Evolutionary conservation across 805 yeast genomes (phyloP).

Genomic region (Zygosaccharomyces bisporus): DNA sequence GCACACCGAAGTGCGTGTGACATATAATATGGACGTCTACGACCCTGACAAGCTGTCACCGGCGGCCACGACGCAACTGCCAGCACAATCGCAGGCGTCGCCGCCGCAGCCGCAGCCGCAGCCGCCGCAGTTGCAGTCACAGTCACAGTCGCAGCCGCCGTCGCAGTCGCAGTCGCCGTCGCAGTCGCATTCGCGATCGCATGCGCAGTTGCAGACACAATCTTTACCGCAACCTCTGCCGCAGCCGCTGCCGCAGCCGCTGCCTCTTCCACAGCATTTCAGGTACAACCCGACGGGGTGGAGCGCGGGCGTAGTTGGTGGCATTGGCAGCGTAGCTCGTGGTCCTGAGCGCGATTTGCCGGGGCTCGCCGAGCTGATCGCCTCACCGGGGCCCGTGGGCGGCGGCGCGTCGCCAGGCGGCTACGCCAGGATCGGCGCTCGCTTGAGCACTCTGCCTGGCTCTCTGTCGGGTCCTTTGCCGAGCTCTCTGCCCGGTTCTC

Average conservation of each 20-base stretch:
- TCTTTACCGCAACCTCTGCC: slow-evolving; percentile 9
- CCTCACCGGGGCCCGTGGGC: not conserved
- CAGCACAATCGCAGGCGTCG: not conserved
- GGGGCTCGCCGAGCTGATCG: not conserved
- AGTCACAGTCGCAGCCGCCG: slow-evolving; percentile 12
- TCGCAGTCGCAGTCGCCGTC: slow-evolving; percentile 12
- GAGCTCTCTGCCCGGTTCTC: not conserved
- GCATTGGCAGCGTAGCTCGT: not conserved
- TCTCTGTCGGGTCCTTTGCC: not conserved
- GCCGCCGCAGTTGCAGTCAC: slow-evolving; percentile 3
- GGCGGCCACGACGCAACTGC: too few relatives aligned
- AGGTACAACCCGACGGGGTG: not conserved
- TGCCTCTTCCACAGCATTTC: not conserved
- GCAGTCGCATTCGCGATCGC: slow-evolving; percentile 1
- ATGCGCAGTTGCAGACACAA: slow-evolving; percentile 8
- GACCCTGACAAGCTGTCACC: not conserved
- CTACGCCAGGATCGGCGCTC: not conserved
- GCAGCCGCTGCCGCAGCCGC: slow-evolving; percentile 3
- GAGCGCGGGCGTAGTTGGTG: not conserved
- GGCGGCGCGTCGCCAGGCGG: not conserved
- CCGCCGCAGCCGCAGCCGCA: slow-evolving; percentile 4
- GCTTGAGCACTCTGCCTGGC: not conserved
- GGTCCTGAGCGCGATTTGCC: not conserved
- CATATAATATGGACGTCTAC: slow-evolving; percentile 1
- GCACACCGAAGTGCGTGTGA: not conserved